Conservation (phyloP, 2,329 filamentous ascomycete species). For the Claviceps paspali region DNA sequence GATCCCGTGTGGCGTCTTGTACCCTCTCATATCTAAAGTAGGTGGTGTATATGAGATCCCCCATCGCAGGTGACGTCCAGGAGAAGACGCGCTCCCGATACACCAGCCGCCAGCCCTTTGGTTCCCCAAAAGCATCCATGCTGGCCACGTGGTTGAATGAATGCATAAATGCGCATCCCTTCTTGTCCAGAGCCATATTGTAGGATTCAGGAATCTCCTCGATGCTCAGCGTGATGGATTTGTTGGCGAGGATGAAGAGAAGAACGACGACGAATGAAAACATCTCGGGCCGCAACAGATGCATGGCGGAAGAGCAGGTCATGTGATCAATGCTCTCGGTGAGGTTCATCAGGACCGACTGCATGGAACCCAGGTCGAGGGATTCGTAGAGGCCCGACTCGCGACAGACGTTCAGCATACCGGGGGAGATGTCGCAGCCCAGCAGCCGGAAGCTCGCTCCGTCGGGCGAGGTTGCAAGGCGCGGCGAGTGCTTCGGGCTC, state of each 20-base stretch:
- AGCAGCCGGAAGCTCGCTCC: background rate
- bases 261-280: background rate
- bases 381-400: background rate
- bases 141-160: background rate
- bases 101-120: conserved; percentile 1
- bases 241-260: background rate
- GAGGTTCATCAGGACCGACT: background rate
- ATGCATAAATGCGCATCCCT: background rate
- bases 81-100: background rate
- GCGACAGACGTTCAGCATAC: background rate
- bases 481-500: background rate
- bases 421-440: conserved; percentile 1
- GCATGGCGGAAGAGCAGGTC: background rate
- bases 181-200: background rate
- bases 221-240: conserved; percentile 1
- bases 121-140: background rate
- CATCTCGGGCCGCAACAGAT: background rate
- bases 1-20: background rate
- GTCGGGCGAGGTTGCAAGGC: background rate
- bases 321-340: background rate
- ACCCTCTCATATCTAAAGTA: conserved; percentile 1
- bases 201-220: background rate
- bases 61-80: background rate
- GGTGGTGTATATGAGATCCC: background rate
- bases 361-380: background rate